Evolutionary conservation across 345 rosid species (phyloP), one percentile per base, ranked within the genome.

Genomic region (Litchi chinensis): DNA sequence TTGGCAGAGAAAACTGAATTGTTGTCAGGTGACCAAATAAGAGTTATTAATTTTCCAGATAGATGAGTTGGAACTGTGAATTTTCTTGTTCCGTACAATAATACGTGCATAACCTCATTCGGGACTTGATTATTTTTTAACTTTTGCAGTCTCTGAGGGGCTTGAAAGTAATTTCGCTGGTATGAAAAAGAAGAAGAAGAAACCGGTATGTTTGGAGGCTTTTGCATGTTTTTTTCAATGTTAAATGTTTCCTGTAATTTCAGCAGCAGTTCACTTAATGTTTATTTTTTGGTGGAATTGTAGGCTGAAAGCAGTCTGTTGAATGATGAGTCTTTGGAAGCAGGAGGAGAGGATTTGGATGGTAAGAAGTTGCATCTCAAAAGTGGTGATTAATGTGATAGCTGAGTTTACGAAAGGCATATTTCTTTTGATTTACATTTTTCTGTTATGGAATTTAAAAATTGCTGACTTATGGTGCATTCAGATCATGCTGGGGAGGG

Each of bases 111-210:
- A 26, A 13, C 13, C 5, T 22, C 9, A 22, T 8, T 13, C 21
- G 28, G 8, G 15, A 40, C 54, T 68, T 32, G 46, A 19, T 37
- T 10, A 3, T 10, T 43, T 52, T 83, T 65, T 59, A 21, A 60
- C 28, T 41, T 22, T 63, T 85, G 74, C 89, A 96, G 99, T 83
- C 52, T 83, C 89, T 54, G 98, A 96, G 77, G 97, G 95, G n/a
- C 82, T 88, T 73, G 98, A 93, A 79, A 89, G 87, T 75, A 73
- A 88, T 82, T 95, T 95, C 77, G 50, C 88, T 87, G 96, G 98
- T 67, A 57, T 92, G 87, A 95, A 95, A 83, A 95, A 95, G 89
- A 95, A 95, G 92, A 96, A 96, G 83, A 96, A 94, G 92, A 95
- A 94, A 79, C 94, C 87, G 0, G 99, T 94, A 75, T 90, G 97